Evolutionary conservation across 805 yeast species (phyloP).

Genomic region (Blastobotrys robertii): DNA sequence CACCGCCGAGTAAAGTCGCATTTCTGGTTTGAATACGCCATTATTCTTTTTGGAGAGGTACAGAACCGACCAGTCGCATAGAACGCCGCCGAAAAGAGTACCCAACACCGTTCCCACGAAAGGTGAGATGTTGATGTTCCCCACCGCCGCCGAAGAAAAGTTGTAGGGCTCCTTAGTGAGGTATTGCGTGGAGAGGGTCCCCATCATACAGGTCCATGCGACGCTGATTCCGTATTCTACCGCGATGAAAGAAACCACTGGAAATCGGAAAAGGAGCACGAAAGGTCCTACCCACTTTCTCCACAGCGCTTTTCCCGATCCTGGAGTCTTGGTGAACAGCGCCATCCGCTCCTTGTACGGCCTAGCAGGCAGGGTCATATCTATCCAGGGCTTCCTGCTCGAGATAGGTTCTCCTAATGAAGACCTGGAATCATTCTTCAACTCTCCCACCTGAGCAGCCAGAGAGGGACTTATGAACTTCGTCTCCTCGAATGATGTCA

Average conservation of each 20-base stretch:
- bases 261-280: slow-evolving; percentile 6
- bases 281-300: slow-evolving; percentile 8
- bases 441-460: neutral
- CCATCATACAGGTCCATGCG: slow-evolving; percentile 11
- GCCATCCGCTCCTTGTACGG: slow-evolving; percentile 6
- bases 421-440: neutral
- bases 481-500: slow-evolving; percentile 17
- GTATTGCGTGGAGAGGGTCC: slow-evolving; percentile 5
- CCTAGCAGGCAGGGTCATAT: slow-evolving; percentile 4
- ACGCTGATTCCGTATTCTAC: slow-evolving; percentile 10
- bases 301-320: slow-evolving; percentile 4
- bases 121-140: slow-evolving; percentile 10
- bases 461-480: slow-evolving; percentile 6
- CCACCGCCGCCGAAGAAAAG: slow-evolving; percentile 8
- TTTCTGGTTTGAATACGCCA: slow-evolving; percentile 3
- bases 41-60: slow-evolving; percentile 2
- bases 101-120: slow-evolving; percentile 12
- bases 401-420: neutral
- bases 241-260: slow-evolving; percentile 9
- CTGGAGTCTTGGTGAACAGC: slow-evolving; percentile 6
- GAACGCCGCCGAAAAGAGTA: slow-evolving; percentile 7
- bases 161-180: slow-evolving; percentile 8
- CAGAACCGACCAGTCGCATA: slow-evolving; percentile 9
- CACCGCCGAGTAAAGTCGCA: slow-evolving; percentile 3
- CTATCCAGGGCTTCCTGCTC: slow-evolving; percentile 1